These are phyloP conservation scores for Trichoderma brevicompactum DNA, from an alignment of 2,329 filamentous ascomycete genomes.

Conservation along the genomic window DNA sequence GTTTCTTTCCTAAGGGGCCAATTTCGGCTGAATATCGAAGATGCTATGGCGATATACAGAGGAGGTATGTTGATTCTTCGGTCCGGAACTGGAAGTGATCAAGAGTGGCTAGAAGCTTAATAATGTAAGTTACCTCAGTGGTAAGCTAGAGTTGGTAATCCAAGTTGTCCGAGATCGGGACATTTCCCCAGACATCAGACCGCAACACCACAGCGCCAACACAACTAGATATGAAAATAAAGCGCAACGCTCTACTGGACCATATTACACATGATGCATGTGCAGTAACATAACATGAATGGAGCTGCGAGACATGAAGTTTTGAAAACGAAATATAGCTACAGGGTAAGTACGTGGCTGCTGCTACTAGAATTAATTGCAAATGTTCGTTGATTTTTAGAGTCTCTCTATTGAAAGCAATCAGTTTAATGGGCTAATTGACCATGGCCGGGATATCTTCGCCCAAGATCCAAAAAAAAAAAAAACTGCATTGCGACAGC, in stretches of 20 bases:
- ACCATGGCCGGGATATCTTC: no score
- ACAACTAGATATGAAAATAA: background rate
- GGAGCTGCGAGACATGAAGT: background rate
- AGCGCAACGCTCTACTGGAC: background rate
- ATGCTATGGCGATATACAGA: background rate
- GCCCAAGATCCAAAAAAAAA: no score
- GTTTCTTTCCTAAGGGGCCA: background rate
- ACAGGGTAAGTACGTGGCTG: no score
- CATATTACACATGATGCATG: background rate
- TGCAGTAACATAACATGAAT: background rate
- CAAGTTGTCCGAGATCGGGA: slow-evolving; percentile 21
- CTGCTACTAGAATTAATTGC: no score
- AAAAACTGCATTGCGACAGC: background rate
- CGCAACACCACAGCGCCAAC: no score
- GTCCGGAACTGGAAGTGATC: slow-evolving; percentile 4
- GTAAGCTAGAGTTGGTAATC: slow-evolving; percentile 11
- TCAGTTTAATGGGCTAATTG: no score
- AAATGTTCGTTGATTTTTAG: no score
- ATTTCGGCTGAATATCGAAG: background rate
- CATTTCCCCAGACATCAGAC: background rate
- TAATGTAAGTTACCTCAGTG: slow-evolving; percentile 28
- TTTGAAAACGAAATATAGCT: background rate
- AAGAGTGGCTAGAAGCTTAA: slow-evolving; percentile 30
- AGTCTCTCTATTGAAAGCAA: no score
- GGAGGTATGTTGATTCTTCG: background rate